Evolutionary conservation across 495 filamentous ascomycete genomes (phyloP).

Genomic region (Neurospora sp.): DNA sequence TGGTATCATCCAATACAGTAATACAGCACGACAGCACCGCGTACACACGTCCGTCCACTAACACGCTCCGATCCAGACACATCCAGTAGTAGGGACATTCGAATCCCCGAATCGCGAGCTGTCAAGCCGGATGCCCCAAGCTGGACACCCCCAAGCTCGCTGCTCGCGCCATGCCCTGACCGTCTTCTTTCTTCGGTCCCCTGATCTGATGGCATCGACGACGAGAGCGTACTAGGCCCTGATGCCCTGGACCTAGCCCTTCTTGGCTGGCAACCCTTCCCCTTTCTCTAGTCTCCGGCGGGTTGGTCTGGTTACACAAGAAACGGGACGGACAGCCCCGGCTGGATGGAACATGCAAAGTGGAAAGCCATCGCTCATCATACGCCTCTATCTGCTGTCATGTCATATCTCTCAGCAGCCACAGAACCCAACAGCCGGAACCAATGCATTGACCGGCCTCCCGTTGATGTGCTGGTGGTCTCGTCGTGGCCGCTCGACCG

Average conservation of each 20-base stretch:
- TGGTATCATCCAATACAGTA: background rate
- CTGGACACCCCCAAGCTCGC: background rate
- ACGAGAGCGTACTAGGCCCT: background rate
- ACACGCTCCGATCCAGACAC: background rate
- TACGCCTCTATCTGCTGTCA: background rate
- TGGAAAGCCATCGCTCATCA: background rate
- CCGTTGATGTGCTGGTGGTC: background rate
- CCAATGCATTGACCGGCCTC: background rate
- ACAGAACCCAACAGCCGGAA: background rate
- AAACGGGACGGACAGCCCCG: background rate
- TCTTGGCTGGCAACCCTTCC: background rate
- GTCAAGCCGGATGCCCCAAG: background rate
- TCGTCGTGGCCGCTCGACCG: background rate
- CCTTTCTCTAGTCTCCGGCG: background rate
- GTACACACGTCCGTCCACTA: background rate
- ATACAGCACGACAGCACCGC: background rate
- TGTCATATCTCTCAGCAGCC: background rate
- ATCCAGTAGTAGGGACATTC: background rate
- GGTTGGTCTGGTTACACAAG: background rate
- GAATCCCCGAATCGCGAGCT: background rate
- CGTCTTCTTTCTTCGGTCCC: background rate
- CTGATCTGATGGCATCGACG: background rate
- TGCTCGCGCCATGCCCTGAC: background rate
- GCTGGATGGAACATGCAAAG: background rate
- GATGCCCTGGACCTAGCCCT: background rate